Evolutionary conservation across 129 eudicot genomes (phyloP).

Genomic region (Solidago caesia): DNA sequence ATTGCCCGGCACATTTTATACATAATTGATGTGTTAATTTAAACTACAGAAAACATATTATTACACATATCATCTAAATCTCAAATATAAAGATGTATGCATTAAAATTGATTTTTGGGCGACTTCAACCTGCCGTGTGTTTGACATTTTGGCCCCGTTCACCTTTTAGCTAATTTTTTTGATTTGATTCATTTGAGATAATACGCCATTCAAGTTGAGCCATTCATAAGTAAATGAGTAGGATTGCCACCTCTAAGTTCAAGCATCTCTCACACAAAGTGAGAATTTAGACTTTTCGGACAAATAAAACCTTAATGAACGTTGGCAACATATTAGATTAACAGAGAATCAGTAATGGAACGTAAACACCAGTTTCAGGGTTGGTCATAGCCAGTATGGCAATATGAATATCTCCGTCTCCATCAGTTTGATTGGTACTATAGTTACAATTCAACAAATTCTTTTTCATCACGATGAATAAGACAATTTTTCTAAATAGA

Average conservation of each 20-base stretch:
- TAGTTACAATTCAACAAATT: background rate
- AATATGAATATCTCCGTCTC: constrained; percentile 16
- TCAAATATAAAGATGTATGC: background rate
- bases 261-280: background rate
- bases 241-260: no score
- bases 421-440: constrained; percentile 7
- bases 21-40: background rate
- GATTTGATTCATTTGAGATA: background rate
- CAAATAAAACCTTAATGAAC: background rate
- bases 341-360: constrained; percentile 14
- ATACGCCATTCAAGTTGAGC: background rate
- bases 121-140: background rate
- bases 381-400: constrained; percentile 4
- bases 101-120: background rate
- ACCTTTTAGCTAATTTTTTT: background rate
- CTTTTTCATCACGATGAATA: constrained; percentile 22
- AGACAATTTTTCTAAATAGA: background rate
- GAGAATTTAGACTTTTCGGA: background rate
- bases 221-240: background rate
- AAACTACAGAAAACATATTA: background rate
- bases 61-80: background rate
- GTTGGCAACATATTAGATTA: background rate
- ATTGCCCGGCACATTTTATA: background rate
- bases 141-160: background rate
- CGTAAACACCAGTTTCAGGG: background rate